phyloP scores from a whole-genome alignment of 345 rosid species.

The Populus pruinosa region DNA sequence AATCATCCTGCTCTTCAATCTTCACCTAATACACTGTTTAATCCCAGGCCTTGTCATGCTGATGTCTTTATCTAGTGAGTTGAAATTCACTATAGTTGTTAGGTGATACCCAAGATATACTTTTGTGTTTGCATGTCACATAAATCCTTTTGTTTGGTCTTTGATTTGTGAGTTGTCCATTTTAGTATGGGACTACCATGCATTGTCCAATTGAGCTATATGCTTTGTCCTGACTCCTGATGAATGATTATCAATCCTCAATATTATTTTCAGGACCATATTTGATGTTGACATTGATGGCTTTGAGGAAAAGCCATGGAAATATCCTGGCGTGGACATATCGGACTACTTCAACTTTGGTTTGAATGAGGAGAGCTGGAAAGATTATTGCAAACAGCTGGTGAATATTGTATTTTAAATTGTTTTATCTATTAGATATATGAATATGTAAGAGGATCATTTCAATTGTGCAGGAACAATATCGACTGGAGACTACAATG shows the following conservation, averaged over 20 bases:
- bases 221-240: slow-evolving; percentile 2
- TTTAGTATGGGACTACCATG: neutral
- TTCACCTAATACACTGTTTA: neutral
- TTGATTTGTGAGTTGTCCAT: neutral
- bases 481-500: slow-evolving; percentile 85
- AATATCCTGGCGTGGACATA: slow-evolving; percentile 67
- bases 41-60: neutral
- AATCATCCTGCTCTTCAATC: neutral
- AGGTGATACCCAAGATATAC: neutral
- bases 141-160: neutral
- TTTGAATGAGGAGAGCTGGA: slow-evolving; percentile 96
- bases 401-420: slow-evolving; percentile 42
- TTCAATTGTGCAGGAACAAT: slow-evolving; percentile 66
- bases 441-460: slow-evolving; percentile 27
- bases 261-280: slow-evolving; percentile 67
- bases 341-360: slow-evolving; percentile 95
- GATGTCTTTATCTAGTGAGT: neutral
- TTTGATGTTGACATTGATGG: slow-evolving; percentile 90
- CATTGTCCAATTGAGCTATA: neutral
- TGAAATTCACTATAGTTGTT: neutral
- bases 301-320: slow-evolving; percentile 99
- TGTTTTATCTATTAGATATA: slow-evolving; percentile 13
- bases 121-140: neutral
- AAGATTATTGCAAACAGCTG: slow-evolving; percentile 94
- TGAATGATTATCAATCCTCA: slow-evolving; percentile 8